A percentile compares a stretch with the other conserved stretches of the same genome.
Conservation (phyloP, 1,139 yeast genomes). For the Zygoascus hellenicus region DNA sequence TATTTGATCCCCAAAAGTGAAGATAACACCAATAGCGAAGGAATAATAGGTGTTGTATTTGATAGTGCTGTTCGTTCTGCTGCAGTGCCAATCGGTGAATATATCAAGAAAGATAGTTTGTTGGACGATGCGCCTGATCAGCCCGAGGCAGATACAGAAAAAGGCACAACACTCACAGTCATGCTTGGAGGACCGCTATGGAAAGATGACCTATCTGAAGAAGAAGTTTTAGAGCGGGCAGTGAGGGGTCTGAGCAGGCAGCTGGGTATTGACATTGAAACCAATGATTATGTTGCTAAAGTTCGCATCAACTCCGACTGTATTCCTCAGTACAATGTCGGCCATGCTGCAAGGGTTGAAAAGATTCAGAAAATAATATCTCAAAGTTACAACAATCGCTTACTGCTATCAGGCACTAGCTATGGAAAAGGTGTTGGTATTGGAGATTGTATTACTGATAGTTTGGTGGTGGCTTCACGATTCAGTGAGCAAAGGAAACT, state of each 20-base stretch:
- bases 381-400: conserved; percentile 37
- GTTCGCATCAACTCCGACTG: conserved; percentile 44
- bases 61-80: conserved; percentile 66
- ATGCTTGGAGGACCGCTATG: conserved; percentile 86
- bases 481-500: conserved; percentile 30
- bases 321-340: conserved; percentile 78
- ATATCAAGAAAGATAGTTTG: neutral
- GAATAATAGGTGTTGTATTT: conserved; percentile 78
- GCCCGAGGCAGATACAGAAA: neutral
- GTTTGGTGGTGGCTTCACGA: conserved; percentile 51
- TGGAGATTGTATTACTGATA: conserved; percentile 73
- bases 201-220: conserved; percentile 33
- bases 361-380: conserved; percentile 35
- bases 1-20: conserved; percentile 66
- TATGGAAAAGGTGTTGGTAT: conserved; percentile 83
- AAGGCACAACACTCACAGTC: conserved; percentile 67
- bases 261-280: conserved; percentile 42
- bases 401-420: conserved; percentile 75
- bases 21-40: conserved; percentile 46
- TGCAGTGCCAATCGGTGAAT: conserved; percentile 16
- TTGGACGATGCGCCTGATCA: neutral
- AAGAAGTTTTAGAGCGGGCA: conserved; percentile 42
- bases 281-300: conserved; percentile 33
- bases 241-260: conserved; percentile 46
- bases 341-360: conserved; percentile 51